A percentile compares a stretch with the other conserved stretches of the same genome.
These are phyloP conservation scores for Tetradesmus lagerheimii DNA, from an alignment of 139 green algal genomes.

Conservation along the genomic window DNA sequence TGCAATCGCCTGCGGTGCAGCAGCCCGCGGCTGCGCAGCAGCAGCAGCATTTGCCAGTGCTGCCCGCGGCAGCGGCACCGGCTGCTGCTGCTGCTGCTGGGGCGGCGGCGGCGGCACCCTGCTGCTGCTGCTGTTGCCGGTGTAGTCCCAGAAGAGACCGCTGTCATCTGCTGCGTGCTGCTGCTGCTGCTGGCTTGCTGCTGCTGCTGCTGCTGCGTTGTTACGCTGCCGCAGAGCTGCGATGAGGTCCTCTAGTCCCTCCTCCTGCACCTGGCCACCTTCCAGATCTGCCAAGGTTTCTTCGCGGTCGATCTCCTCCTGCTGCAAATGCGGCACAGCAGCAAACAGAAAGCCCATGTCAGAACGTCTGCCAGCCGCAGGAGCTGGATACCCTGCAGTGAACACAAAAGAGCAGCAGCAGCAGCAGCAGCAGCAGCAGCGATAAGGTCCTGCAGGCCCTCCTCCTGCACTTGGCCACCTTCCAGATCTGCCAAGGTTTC, in stretches of 20 bases:
- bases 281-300: constrained; percentile 67
- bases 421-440: background rate
- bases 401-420: too few species aligned
- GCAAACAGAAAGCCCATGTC: background rate
- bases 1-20: background rate
- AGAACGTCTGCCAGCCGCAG: too few species aligned
- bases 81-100: constrained; percentile 15
- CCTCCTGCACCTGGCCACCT: constrained; percentile 58
- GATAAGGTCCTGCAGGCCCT: constrained; percentile 58
- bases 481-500: constrained; percentile 67
- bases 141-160: constrained; percentile 80
- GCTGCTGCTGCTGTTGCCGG: constrained; percentile 15
- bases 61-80: constrained; percentile 12
- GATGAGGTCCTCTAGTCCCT: constrained; percentile 61
- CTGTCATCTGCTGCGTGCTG: constrained; percentile 54
- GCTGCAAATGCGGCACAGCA: background rate
- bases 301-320: constrained; percentile 41
- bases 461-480: constrained; percentile 56
- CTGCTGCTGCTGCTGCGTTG: background rate
- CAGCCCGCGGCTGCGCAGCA: background rate
- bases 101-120: constrained; percentile 5
- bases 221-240: constrained; percentile 33
- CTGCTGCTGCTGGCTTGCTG: constrained; percentile 52
- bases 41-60: constrained; percentile 42
- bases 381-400: too few species aligned